Evolutionary conservation across 2,329 filamentous ascomycete genomes (phyloP), one percentile per base, ranked within the genome.

Genomic region (Microcyclosporella mali): DNA sequence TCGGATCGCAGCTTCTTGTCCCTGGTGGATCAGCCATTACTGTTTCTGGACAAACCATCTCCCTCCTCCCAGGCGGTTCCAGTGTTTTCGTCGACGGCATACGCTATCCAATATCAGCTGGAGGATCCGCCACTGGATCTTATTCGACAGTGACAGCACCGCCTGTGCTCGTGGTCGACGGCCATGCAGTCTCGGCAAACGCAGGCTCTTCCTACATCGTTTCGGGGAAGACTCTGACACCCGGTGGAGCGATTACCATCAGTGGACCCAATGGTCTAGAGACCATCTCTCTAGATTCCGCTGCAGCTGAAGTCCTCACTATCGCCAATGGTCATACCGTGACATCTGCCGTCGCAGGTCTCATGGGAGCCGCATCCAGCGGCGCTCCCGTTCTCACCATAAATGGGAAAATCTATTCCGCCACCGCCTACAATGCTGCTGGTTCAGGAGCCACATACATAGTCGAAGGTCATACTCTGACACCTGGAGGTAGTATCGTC

Each of bases 61-160:
- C 64, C 21, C 60, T 72, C 12, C 67, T 54, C 4, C 50, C 59
- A 0, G 63, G 57, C 9, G 68, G 66, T 14, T 59, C 60, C 6
- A 64, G 62, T 27, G 48, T 71, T 3, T 62, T 72, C 4, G 46
- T 71, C 25, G 64, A 64, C 21, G 66, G 66, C 21, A 25, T 25
- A 25, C 21, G 21, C 6, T 25, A 25, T 25, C 21, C 21, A 6
- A 25, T 10, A 33, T 48, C 10, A 29, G 21, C 21, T 32, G 12
- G 42, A 45, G 32, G 21, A 25, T 25, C 21, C 9, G 6, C 21
- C 9, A 25, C 21, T 25, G 21, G 21, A 4, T 25, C 21, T 25
- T 25, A 25, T 25, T 9, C 21, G 21, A 52, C 50, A 16, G 54
- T 60, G 38, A 62, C 61, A 2, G 50, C 58, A 3, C 49, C 53